Base-by-base conservation (phyloP, 2,329 filamentous ascomycete species). In the Penicillium sp. region DNA sequence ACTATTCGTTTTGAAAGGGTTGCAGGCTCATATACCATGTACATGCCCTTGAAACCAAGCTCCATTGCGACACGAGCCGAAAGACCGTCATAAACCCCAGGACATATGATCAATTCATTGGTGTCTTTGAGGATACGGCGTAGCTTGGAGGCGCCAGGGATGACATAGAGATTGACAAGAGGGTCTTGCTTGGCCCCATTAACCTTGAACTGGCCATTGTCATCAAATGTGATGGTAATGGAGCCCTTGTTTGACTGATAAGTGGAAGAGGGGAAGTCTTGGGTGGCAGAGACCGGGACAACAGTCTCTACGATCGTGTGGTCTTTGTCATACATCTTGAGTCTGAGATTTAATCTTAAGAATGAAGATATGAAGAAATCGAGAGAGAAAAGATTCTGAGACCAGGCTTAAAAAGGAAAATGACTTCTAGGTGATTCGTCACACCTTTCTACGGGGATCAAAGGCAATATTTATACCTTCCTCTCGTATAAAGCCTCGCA, bases 1-100 rank as follows among this genome's bases (percentile, higher is more conserved):
- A 28, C 33, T 26, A 35, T 24, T 14, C 26, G 11, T 21, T 26
- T 33, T 14, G 9, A 28, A 5, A 43, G 3, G 8, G n/a, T 9
- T 35, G 14, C 30, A 35, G 30, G 11, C 12, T 35, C 8, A 14
- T 24, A 49, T 64, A 79, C 78, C 79, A 81, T 81, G 63, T 81
- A 81, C 60, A 81, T 66, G 8, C 75, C 75, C 56, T 79, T 73
- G 57, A 80, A 81, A 23, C 78, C 78, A 9, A 76, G 68, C 35
- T 74, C 71, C 30, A 81, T 71, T 24, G 79, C 79, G 18, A 79
- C 72, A 30, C 76, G 74, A 35, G 78, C 77, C 6, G 78, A 78
- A 20, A 81, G 63, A 12, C 79, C 78, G 67, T 81, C 79, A 56
- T 79, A 80, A n/a, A 81, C 77, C 12, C 78, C 78, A 3, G 79